phyloP scores from a whole-genome alignment of 2,329 filamentous ascomycete species.

The Talaromyces albobiverticillius region DNA sequence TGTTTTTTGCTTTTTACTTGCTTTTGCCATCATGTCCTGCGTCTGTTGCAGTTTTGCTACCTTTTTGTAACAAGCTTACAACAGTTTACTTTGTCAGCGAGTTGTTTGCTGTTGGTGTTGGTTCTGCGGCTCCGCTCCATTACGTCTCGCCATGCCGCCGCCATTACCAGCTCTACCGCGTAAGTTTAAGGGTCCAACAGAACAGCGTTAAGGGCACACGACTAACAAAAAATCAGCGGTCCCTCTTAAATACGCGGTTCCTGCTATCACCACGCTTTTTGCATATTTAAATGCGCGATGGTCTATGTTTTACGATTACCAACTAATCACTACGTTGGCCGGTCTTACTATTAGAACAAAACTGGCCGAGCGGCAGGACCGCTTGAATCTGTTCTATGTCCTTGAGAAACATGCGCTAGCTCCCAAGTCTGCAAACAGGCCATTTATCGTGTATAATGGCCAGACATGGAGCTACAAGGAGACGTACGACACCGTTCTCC shows the following conservation, averaged over 20 bases:
- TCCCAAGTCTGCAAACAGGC: constrained; percentile 47
- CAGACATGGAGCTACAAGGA: constrained; percentile 71
- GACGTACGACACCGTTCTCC: constrained; percentile 66
- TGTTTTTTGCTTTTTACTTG: background rate
- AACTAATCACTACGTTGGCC: constrained; percentile 56
- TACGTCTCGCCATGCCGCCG: constrained; percentile 9
- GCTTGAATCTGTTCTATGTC: constrained; percentile 69
- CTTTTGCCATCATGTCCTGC: background rate
- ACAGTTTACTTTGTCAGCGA: too few relatives aligned
- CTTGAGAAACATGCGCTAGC: constrained; percentile 66
- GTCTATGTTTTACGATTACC: constrained; percentile 63
- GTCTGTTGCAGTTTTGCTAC: constrained; percentile 2
- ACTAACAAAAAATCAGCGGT: constrained; percentile 24
- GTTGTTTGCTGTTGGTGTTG: too few relatives aligned
- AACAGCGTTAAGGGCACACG: background rate
- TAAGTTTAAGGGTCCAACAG: background rate
- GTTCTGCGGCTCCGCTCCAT: background rate
- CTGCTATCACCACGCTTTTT: constrained; percentile 63
- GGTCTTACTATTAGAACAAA: constrained; percentile 44
- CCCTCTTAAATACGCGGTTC: constrained; percentile 47
- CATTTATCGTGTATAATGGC: constrained; percentile 68
- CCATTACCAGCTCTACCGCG: constrained; percentile 8
- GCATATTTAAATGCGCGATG: constrained; percentile 76
- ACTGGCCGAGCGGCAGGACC: constrained; percentile 55
- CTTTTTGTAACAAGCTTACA: background rate